These are phyloP conservation scores for Fusarium tupiense DNA, from an alignment of 2,329 filamentous ascomycete species.

Conservation along the genomic window DNA sequence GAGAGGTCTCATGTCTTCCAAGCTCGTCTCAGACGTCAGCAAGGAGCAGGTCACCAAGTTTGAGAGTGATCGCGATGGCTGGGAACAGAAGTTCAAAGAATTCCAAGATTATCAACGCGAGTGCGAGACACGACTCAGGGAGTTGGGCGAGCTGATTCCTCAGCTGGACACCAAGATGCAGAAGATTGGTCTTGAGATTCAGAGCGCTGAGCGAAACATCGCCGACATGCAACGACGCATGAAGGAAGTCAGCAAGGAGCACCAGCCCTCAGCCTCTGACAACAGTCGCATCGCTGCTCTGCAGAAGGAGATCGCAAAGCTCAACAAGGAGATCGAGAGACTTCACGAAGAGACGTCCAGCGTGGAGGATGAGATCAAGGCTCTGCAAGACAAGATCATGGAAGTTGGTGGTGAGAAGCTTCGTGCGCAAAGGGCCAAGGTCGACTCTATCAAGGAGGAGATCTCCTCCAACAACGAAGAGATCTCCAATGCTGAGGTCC, in stretches of 20 bases:
- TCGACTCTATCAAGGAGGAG: constrained; percentile 88
- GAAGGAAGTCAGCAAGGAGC: constrained; percentile 83
- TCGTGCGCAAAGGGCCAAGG: constrained; percentile 87
- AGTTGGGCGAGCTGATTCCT: constrained; percentile 81
- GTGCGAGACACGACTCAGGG: constrained; percentile 76
- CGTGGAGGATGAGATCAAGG: constrained; percentile 92
- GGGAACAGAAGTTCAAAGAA: constrained; percentile 81
- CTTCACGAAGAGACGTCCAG: constrained; percentile 87
- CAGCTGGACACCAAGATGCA: constrained; percentile 89
- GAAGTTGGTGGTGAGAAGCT: constrained; percentile 95
- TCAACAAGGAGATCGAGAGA: constrained; percentile 81
- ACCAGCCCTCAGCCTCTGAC: constrained; percentile 83
- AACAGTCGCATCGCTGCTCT: constrained; percentile 77
- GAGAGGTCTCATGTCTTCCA: constrained; percentile 95
- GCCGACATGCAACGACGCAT: constrained; percentile 85
- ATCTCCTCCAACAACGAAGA: constrained; percentile 83
- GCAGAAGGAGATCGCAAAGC: constrained; percentile 78
- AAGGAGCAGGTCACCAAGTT: constrained; percentile 90
- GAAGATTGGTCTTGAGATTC: constrained; percentile 88
- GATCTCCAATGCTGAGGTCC: constrained; percentile 86
- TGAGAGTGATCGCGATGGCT: constrained; percentile 83
- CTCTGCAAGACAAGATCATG: constrained; percentile 97
- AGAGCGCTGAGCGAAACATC: constrained; percentile 86
- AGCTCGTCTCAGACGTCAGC: constrained; percentile 84
- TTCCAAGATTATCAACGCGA: constrained; percentile 87